Conservation (phyloP, 345 rosid genomes). For the Sapria himalayana region DNA sequence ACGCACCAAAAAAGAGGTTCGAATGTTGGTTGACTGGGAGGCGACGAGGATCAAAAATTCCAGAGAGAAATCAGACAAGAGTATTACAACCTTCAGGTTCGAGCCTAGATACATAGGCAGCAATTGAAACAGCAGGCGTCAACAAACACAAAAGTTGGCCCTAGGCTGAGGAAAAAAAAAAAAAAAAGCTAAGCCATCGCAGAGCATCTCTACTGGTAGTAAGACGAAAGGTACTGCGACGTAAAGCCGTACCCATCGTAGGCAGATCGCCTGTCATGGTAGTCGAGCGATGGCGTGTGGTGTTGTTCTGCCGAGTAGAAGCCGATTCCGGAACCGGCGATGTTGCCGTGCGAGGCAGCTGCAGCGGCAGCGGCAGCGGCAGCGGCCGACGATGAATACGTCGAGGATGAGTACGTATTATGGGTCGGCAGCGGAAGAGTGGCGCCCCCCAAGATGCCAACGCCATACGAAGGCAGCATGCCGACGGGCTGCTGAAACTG, state of each 20-base stretch:
- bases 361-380: slow-evolving; percentile 22
- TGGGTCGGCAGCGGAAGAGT: slow-evolving; percentile 20
- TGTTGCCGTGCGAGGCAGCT: slow-evolving; percentile 16
- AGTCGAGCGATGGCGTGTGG: slow-evolving; percentile 13
- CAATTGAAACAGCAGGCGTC: too few species aligned
- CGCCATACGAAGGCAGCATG: slow-evolving; percentile 12
- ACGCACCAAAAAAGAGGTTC: too few species aligned
- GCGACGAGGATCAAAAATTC: too few species aligned
- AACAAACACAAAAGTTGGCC: too few species aligned
- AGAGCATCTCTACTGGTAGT: slow-evolving; percentile 16
- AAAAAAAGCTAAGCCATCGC: background rate
- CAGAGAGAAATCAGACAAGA: too few species aligned
- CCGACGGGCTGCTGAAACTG: slow-evolving; percentile 25
- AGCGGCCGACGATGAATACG: slow-evolving; percentile 12
- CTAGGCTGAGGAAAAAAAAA: background rate
- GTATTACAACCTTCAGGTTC: too few species aligned
- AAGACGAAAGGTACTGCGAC: slow-evolving; percentile 24
- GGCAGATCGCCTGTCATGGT: slow-evolving; percentile 23
- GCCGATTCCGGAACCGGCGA: slow-evolving; percentile 16
- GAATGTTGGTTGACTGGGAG: too few species aligned
- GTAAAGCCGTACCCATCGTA: slow-evolving; percentile 26
- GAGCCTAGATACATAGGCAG: too few species aligned
- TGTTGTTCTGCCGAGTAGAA: slow-evolving; percentile 15
- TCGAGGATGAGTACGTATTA: too few species aligned
- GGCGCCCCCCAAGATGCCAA: slow-evolving; percentile 10